phyloP scores from a whole-genome alignment of 352 stramenopile genomes.

The Pythium volutum region DNA sequence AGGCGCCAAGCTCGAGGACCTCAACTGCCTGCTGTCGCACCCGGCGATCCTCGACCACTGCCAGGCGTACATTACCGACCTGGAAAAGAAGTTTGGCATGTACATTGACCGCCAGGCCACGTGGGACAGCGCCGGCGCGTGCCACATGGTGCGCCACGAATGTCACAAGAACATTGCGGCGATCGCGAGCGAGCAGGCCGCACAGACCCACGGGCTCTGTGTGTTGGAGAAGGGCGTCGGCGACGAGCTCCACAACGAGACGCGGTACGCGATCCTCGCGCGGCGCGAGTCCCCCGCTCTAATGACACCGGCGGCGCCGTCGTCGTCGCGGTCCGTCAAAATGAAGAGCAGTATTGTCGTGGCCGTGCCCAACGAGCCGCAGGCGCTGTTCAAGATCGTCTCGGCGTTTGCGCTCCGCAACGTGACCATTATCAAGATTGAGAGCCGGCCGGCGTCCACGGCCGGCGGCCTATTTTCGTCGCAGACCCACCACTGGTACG shows the following conservation, averaged over 20 bases:
- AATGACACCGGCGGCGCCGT: slow-evolving; percentile 8
- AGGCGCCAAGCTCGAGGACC: slow-evolving; percentile 36
- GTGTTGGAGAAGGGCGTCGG: slow-evolving; percentile 57
- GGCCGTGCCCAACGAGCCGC: slow-evolving; percentile 62
- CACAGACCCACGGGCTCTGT: slow-evolving; percentile 42
- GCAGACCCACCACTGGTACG: slow-evolving; percentile 66
- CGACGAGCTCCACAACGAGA: slow-evolving; percentile 71
- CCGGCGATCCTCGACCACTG: slow-evolving; percentile 65
- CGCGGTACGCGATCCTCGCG: slow-evolving; percentile 71
- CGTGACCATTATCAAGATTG: slow-evolving; percentile 80
- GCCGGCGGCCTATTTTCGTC: slow-evolving; percentile 54
- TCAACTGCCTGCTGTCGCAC: slow-evolving; percentile 58
- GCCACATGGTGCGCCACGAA: slow-evolving; percentile 60
- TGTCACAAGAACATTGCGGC: slow-evolving; percentile 44
- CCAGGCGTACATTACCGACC: slow-evolving; percentile 58
- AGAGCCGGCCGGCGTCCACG: slow-evolving; percentile 66
- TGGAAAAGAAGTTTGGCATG: slow-evolving; percentile 47
- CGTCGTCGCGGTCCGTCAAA: slow-evolving; percentile 16
- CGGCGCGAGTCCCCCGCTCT: slow-evolving; percentile 41
- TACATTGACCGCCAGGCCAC: slow-evolving; percentile 63
- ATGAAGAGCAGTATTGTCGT: slow-evolving; percentile 73
- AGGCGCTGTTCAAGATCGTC: slow-evolving; percentile 75
- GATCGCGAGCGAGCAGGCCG: slow-evolving; percentile 65
- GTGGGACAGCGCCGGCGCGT: slow-evolving; percentile 65
- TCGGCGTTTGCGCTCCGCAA: slow-evolving; percentile 76